These are phyloP conservation scores for Arabidopsis suecica DNA, from an alignment of 345 rosid species.

Conservation along the genomic window DNA sequence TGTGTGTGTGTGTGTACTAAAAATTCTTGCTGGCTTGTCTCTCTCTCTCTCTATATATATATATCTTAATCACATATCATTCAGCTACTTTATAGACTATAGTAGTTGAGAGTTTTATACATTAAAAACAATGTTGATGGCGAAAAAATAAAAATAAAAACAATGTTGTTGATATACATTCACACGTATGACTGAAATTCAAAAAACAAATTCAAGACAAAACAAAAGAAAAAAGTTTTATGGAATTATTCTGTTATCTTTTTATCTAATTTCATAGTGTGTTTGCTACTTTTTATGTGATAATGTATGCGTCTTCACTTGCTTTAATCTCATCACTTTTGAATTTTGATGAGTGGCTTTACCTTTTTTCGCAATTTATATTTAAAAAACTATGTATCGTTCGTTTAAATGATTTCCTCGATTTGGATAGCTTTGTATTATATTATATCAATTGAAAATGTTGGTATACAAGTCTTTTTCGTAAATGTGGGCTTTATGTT, in stretches of 20 bases:
- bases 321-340: slow-evolving; percentile 41
- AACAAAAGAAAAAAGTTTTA: slow-evolving; percentile 16
- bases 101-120: neutral
- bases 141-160: no score
- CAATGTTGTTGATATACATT: slow-evolving; percentile 19
- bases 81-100: slow-evolving; percentile 40
- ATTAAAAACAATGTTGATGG: neutral
- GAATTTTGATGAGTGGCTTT: slow-evolving; percentile 34
- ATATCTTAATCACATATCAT: slow-evolving; percentile 26
- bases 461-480: slow-evolving; percentile 28
- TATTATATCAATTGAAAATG: slow-evolving; percentile 32
- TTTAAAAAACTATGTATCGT: neutral
- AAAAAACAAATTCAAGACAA: neutral
- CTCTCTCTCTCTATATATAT: slow-evolving; percentile 13
- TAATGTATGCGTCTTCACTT: slow-evolving; percentile 43
- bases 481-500: slow-evolving; percentile 16
- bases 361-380: slow-evolving; percentile 22
- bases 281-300: slow-evolving; percentile 41
- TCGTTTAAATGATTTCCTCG: neutral
- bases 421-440: slow-evolving; percentile 34
- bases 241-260: slow-evolving; percentile 28
- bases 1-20: slow-evolving; percentile 10
- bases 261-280: slow-evolving; percentile 29
- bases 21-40: slow-evolving; percentile 21
- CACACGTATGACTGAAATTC: slow-evolving; percentile 33